Base-by-base conservation (phyloP, 345 rosid species). In the thale cress (Arabidopsis thaliana) region DNA sequence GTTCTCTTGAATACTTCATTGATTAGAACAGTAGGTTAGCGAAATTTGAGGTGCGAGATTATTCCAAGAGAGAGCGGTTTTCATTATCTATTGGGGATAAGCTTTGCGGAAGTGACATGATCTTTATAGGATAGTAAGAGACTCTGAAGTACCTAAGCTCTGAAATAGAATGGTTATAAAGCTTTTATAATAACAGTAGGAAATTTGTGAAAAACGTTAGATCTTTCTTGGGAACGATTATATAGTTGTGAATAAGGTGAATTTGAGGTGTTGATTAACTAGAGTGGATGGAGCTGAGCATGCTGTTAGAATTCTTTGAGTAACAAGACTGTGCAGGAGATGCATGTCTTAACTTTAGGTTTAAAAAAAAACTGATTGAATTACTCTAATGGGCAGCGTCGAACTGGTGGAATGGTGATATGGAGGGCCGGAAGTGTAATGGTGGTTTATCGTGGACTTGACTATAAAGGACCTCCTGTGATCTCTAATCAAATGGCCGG, bases 341-440 rank as follows among this genome's bases (percentile, higher is more conserved):
- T 36, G 46, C 73, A 80, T 87, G 73, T 82, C 65, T 74, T 38
- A 28, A 22, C 4, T 20, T 30, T 41, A 9, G 51, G 41, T 50
- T 65, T 50, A 14, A 52, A 12, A 34, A 59, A 20, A n/a, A 66
- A 67, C 60, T 78, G 60, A 78, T 53, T 44, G 52, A 55, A 41
- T 78, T 84, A 57, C 64, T 71, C 66, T 84, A 62, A 82, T 84
- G 82, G 33, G 73, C 97, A 96, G 99, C 91, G 95, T 51, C 93
- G 99, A 76, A 96, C 99, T 32, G 87, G 97, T 69, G 99, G 97
- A 62, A 82, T 91, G 80, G 97, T 96, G 63, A 78, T 93, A 74
- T 96, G 99, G 99, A 88, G 83, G 79, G 91, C 98, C n/a, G 98
- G 99, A 67, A 96, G 99, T 83, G 95, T 89, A 6, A 91, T 96